These are phyloP conservation scores for Nidularia pulvinata DNA, from an alignment of 768 basidiomycete genomes.

Conservation along the genomic window DNA sequence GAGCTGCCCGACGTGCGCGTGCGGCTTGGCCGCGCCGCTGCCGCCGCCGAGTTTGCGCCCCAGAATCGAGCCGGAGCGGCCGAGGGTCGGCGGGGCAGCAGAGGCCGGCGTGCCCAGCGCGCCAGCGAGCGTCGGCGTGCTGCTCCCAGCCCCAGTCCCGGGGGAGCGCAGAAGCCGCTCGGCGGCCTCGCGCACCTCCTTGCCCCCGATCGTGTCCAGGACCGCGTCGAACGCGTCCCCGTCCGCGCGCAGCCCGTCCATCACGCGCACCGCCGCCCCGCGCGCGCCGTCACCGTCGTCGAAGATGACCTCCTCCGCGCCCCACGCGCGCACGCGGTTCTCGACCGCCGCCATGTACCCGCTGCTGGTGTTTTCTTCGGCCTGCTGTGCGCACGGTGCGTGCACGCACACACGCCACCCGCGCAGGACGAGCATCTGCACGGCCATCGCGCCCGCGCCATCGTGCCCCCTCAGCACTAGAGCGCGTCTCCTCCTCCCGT, in stretches of 20 bases:
- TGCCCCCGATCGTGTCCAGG: conserved; percentile 82
- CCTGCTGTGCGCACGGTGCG: conserved; percentile 29
- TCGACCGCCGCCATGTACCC: conserved; percentile 45
- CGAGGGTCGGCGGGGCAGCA: no score
- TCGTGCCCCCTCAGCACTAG: conserved; percentile 77
- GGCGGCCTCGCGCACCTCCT: conserved; percentile 76
- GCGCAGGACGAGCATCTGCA: conserved; percentile 69
- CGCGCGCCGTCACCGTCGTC: conserved; percentile 53
- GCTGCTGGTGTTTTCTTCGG: conserved; percentile 14
- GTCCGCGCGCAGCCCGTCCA: conserved; percentile 49
- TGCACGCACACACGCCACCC: conserved; percentile 83
- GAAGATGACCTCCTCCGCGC: conserved; percentile 78
- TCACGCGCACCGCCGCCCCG: conserved; percentile 46
- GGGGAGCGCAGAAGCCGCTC: conserved; percentile 53
- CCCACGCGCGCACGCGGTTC: conserved; percentile 62
- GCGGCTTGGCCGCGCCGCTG: conserved; percentile 17
- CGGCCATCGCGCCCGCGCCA: conserved; percentile 73
- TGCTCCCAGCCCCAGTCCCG: conserved; percentile 10
- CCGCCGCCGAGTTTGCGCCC: not conserved
- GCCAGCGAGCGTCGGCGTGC: not conserved
- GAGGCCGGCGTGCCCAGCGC: not conserved
- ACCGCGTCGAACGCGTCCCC: conserved; percentile 76
- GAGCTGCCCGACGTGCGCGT: conserved; percentile 47
- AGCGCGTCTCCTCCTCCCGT: conserved; percentile 25
- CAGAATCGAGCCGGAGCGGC: no score